phyloP scores from a whole-genome alignment of 306 rosid species.

The Ormosia semicastrata region DNA sequence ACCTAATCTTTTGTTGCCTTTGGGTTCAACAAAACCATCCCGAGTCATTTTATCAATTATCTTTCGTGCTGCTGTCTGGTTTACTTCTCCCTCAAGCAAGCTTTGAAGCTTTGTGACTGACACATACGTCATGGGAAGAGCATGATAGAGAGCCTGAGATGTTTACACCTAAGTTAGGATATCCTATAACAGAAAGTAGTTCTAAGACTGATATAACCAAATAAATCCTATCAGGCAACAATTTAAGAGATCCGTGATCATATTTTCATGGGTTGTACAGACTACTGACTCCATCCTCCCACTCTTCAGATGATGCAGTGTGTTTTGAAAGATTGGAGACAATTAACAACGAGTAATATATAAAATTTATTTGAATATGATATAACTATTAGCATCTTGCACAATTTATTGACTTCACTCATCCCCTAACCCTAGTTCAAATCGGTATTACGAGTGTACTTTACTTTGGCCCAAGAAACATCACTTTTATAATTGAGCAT shows the following conservation, averaged over 20 bases:
- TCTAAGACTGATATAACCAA: neutral
- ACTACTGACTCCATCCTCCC: neutral
- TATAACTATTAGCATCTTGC: neutral
- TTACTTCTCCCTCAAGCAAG: slow-evolving; percentile 76
- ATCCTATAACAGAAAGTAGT: neutral
- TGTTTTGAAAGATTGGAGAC: neutral
- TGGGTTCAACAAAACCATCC: slow-evolving; percentile 83
- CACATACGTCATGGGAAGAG: slow-evolving; percentile 77
- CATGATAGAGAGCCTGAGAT: slow-evolving; percentile 77
- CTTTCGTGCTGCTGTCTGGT: slow-evolving; percentile 61
- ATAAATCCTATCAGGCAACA: neutral
- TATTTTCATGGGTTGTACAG: neutral
- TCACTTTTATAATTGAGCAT: neutral
- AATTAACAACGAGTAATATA: slow-evolving; percentile 6
- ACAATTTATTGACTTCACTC: neutral
- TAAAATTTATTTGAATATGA: neutral
- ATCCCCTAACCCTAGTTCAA: neutral
- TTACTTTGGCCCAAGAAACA: slow-evolving; percentile 7
- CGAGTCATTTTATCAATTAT: slow-evolving; percentile 66
- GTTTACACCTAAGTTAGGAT: slow-evolving; percentile 7
- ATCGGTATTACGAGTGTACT: neutral
- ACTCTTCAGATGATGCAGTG: slow-evolving; percentile 10
- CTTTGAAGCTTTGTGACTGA: slow-evolving; percentile 68
- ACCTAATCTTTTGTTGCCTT: slow-evolving; percentile 81
- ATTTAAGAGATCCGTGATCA: neutral